Percentiles rank a stretch among this genome's conserved stretches.
These are phyloP conservation scores for Daphne laureola DNA, from an alignment of 441 rosid species.

Conservation along the genomic window DNA sequence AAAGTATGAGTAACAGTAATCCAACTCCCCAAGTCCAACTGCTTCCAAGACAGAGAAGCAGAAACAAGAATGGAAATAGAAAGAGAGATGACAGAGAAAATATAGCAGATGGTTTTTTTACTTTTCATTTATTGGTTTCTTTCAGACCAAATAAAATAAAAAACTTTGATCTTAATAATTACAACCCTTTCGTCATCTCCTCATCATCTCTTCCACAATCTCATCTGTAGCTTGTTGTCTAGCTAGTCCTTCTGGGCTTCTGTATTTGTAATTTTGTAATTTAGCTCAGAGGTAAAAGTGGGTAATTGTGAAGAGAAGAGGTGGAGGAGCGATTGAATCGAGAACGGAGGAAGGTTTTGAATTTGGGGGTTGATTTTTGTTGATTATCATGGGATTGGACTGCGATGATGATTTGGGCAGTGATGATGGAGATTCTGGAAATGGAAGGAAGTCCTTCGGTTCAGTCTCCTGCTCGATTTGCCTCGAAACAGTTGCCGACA, in stretches of 20 bases:
- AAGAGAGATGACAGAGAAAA: not conserved
- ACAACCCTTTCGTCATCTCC: not conserved
- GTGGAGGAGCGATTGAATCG: not conserved
- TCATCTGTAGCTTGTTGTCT: not conserved
- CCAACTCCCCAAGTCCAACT: slow-evolving; percentile 20
- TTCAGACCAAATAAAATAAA: too few relatives aligned
- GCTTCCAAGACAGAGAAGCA: slow-evolving; percentile 14
- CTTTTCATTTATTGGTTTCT: not conserved
- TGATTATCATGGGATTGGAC: slow-evolving; percentile 66
- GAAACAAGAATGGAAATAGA: slow-evolving; percentile 10
- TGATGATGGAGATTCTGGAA: slow-evolving; percentile 28
- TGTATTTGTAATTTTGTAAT: not conserved
- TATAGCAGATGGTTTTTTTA: not conserved
- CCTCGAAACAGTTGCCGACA: slow-evolving; percentile 65
- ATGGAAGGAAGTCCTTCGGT: slow-evolving; percentile 37
- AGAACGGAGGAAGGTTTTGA: slow-evolving; percentile 7
- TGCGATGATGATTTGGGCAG: slow-evolving; percentile 36
- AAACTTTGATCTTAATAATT: not conserved
- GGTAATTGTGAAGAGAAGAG: slow-evolving; percentile 1
- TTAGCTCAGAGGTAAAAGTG: not conserved
- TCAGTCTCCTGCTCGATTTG: slow-evolving; percentile 92
- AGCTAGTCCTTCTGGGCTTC: not conserved
- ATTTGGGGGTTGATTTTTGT: slow-evolving; percentile 3
- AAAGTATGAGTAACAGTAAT: slow-evolving; percentile 21
- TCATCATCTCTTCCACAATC: not conserved